Evolutionary conservation across 2,329 filamentous ascomycete species (phyloP), one percentile per base, ranked within the genome.

Genomic region (Nigrospora oryzae): DNA sequence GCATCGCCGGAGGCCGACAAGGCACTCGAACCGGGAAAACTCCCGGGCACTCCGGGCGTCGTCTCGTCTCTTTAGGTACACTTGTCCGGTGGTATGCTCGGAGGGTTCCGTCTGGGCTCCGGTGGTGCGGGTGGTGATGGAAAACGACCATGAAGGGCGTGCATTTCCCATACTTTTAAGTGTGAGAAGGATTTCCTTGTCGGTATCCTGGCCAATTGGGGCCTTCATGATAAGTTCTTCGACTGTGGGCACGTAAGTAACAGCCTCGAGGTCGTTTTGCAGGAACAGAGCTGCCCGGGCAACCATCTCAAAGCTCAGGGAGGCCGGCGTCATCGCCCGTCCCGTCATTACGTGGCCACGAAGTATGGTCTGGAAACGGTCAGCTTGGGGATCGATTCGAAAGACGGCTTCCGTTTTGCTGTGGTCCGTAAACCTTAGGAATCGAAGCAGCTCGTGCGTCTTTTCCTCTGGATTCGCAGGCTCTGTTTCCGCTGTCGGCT

Each of bases 11-110:
- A 55, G 51, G 10, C 50, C 56, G 16, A 61, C 51, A 4, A 66
- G 48, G 5, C 60, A 54, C 37, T 59, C 58, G 33, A 56, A 62
- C 3, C 59, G 54, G 2, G 47, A 45, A 38, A 66, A 62, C 32
- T 59, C 55, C 4, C 44, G 40, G 5, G 52, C 51, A 13, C 42
- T 14, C 40, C 48, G 41, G 57, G 36, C 58, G 53, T 51, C 46
- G 15, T 32, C 31, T 13, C 51, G 48, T 23, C 43, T 48, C 34
- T 40, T 17, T 3, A 46, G 31, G 6, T 11, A 4, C 15, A 53
- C 46, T 2, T 13, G 41, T 11, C 51, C 51, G 10, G 38, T 50
- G 1, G 49, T 46, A 11, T 43, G 38, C 37, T 50, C 51, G 8
- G 42, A 44, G 6, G 46, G 44, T 16, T 30, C 17, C 4, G 16